These are phyloP conservation scores for Pestalotiopsis sp. DNA, from an alignment of 2,329 filamentous ascomycete genomes.

Conservation along the genomic window DNA sequence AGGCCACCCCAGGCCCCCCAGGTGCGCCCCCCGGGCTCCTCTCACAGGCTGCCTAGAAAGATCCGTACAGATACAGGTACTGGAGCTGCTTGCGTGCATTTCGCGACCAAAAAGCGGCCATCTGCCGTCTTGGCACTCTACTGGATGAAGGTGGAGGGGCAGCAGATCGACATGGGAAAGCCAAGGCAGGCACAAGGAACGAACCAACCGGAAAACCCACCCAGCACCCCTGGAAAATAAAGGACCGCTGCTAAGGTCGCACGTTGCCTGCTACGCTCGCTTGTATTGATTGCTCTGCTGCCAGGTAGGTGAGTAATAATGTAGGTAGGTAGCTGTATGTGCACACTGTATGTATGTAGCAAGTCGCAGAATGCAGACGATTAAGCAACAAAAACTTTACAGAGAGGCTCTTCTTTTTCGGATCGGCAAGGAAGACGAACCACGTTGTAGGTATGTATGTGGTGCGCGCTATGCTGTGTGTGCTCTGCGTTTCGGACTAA, in stretches of 20 bases:
- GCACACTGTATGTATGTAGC: neutral
- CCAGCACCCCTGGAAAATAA: neutral
- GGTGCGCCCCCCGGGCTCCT: too few species aligned
- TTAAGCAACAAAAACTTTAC: neutral
- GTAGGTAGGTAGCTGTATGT: neutral
- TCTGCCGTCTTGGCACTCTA: conserved; percentile 14
- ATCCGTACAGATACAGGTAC: neutral
- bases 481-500: conserved; percentile 11
- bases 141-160: neutral
- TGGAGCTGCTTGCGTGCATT: neutral
- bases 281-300: neutral
- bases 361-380: neutral
- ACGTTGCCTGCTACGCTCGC: neutral
- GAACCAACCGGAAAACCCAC: neutral
- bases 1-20: neutral
- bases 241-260: neutral
- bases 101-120: neutral
- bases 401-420: neutral
- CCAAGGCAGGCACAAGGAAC: neutral
- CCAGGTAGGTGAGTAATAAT: neutral
- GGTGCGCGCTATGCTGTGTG: neutral
- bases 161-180: neutral
- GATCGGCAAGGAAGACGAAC: neutral
- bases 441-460: neutral
- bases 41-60: neutral